Evolutionary conservation across 2,329 filamentous ascomycete genomes (phyloP), one percentile per base, ranked within the genome.

Genomic region (Nakataea oryzae): DNA sequence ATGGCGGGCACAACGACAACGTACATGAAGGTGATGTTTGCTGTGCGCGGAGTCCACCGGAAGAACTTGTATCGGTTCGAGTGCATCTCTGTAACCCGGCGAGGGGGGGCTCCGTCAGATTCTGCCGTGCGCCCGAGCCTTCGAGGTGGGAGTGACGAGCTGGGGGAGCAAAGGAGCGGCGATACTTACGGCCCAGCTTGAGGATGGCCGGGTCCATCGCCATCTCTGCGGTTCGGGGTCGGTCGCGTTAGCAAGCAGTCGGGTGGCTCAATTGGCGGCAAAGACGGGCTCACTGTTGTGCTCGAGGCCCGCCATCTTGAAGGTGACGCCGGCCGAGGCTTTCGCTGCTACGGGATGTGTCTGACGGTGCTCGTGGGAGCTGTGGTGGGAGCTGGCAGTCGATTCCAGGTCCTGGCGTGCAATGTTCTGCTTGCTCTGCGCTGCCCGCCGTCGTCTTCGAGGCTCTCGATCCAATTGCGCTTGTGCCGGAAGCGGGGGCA

Each of bases 31-130:
- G 88, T 87, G 70, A 97, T 76, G 78, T 85, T 86, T 32, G 91
- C 91, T 57, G 91, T 96, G 71, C 89, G 83, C 61, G 86, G 84
- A 47, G 89, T 97, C 91, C 91, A 97, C 75, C 91, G 85, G 84
- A 97, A 99, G 84, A 91, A 96, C 78, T 91, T 91, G 84, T 93
- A 88, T 67, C 95, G 89, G 80, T 90, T 91, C 71, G 84, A 80
- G 71, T 83, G 85, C 86, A 97, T 90, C 74, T 89, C 93, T 96
- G 70, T 61, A 54, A 1, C 14, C 13, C 32, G 41, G 41, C 41
- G 41, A n/a, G 41, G 14, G 41, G n/a, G n/a, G 41, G 5, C 8
- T 47, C 5, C 24, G n/a, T 54, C 32, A 47, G 11, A n/a, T 54
- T 26, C 17, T 47, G 41, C 4, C 41, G 17, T n/a, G 41, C 17